phyloP scores from a whole-genome alignment of 2,329 filamentous ascomycete genomes.

The Aspergillus neotritici region DNA sequence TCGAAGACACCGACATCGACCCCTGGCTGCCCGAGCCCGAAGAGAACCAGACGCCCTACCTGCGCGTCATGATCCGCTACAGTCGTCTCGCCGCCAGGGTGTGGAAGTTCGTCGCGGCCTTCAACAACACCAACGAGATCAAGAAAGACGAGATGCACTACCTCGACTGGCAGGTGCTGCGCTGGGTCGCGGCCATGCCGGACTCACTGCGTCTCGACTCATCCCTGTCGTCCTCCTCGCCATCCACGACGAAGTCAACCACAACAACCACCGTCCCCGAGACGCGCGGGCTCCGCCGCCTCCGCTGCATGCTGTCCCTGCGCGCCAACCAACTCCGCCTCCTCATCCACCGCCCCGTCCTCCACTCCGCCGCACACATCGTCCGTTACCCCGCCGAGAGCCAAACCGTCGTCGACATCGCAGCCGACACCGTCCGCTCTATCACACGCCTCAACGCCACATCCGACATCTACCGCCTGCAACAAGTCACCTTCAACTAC shows the following conservation, averaged over 20 bases:
- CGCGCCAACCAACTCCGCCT: conserved; percentile 87
- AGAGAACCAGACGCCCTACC: conserved; percentile 54
- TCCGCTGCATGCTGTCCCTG: conserved; percentile 77
- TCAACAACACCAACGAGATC: conserved; percentile 59
- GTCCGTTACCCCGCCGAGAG: conserved; percentile 67
- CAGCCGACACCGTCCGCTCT: conserved; percentile 59
- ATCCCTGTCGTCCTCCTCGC: conserved; percentile 40
- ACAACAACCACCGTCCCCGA: conserved; percentile 21
- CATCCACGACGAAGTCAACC: conserved; percentile 6
- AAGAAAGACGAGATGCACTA: conserved; percentile 70
- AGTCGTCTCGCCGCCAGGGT: conserved; percentile 76
- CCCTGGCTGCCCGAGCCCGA: conserved; percentile 68
- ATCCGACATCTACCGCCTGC: conserved; percentile 56
- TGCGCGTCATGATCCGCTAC: conserved; percentile 82
- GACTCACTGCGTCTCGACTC: conserved; percentile 56
- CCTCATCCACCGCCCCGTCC: conserved; percentile 76
- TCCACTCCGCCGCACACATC: conserved; percentile 71
- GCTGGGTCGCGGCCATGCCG: conserved; percentile 73
- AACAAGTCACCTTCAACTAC: conserved; percentile 61
- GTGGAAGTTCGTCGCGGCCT: conserved; percentile 73
- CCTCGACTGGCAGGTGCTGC: conserved; percentile 73
- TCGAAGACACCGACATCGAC: conserved; percentile 81
- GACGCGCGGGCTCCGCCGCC: conserved; percentile 61
- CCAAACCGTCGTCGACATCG: conserved; percentile 59
- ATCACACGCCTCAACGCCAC: conserved; percentile 56